Conservation (phyloP, 2,329 filamentous ascomycete species). For the Whalleya microplaca region DNA sequence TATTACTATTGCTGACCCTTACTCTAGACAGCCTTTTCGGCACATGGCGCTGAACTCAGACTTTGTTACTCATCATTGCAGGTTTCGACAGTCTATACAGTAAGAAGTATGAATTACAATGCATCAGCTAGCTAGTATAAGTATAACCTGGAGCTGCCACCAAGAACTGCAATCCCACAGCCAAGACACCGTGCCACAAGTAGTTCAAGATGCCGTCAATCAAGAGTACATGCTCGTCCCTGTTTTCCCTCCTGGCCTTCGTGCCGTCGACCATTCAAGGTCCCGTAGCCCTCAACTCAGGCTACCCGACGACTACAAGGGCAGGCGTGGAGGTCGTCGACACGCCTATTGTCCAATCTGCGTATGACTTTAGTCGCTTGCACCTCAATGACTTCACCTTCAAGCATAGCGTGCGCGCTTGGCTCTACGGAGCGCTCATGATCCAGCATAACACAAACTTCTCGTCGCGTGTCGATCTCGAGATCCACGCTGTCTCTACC, state of each 20-base stretch:
- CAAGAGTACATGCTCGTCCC: neutral
- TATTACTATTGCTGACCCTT: neutral
- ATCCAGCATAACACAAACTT: slow-evolving; percentile 28
- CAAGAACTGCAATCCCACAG: neutral
- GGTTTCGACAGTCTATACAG: neutral
- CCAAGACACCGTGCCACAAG: neutral
- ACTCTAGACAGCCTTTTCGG: neutral
- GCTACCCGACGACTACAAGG: slow-evolving; percentile 26
- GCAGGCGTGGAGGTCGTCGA: slow-evolving; percentile 31
- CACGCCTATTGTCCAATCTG: slow-evolving; percentile 29
- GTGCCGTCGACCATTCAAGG: slow-evolving; percentile 10
- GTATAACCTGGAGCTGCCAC: neutral
- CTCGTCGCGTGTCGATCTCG: slow-evolving; percentile 25
- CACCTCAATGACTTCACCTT: slow-evolving; percentile 26
- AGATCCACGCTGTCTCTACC: slow-evolving; percentile 27
- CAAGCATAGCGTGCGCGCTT: slow-evolving; percentile 30
- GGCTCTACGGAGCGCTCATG: slow-evolving; percentile 30
- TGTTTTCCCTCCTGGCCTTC: slow-evolving; percentile 15
- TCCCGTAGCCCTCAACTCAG: slow-evolving; percentile 10
- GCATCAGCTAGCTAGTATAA: neutral
- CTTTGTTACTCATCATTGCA: neutral
- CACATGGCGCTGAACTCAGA: neutral
- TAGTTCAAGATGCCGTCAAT: neutral
- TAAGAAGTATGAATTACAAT: neutral
- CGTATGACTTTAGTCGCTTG: slow-evolving; percentile 18